These are phyloP conservation scores for Lactarius akahatsu DNA, from an alignment of 768 basidiomycete species.

Conservation along the genomic window DNA sequence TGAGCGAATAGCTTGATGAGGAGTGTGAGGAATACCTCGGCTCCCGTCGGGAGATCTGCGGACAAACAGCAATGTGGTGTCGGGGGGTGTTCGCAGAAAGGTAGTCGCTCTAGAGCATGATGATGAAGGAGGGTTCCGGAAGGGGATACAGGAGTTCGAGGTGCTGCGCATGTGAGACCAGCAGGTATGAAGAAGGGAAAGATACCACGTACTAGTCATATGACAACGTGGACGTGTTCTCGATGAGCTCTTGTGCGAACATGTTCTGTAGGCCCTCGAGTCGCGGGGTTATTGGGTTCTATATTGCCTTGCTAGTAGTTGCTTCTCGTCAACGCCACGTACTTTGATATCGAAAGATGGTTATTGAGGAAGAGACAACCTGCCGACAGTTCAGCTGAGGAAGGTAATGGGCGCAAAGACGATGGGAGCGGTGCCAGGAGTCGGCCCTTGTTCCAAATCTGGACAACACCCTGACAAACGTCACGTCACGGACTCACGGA, in stretches of 20 bases:
- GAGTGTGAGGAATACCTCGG: slow-evolving; percentile 44
- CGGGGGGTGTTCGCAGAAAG: slow-evolving; percentile 80
- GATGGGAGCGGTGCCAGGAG: background rate
- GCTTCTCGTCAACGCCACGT: slow-evolving; percentile 47
- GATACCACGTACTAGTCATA: slow-evolving; percentile 73
- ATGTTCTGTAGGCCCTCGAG: slow-evolving; percentile 51
- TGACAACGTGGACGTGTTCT: too few relatives aligned
- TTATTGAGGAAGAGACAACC: too few relatives aligned
- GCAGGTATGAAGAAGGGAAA: too few relatives aligned
- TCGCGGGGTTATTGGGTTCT: too few relatives aligned
- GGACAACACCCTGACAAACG: too few relatives aligned
- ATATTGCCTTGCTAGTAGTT: too few relatives aligned
- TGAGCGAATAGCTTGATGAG: slow-evolving; percentile 6
- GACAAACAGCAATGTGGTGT: slow-evolving; percentile 86
- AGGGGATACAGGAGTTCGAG: slow-evolving; percentile 82
- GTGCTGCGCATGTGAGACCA: slow-evolving; percentile 49
- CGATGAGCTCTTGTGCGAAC: slow-evolving; percentile 70
- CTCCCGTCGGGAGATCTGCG: slow-evolving; percentile 72
- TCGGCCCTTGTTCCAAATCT: too few relatives aligned
- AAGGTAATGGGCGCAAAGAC: too few relatives aligned
- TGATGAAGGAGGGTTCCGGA: slow-evolving; percentile 66
- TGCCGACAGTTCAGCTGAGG: too few relatives aligned
- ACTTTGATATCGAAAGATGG: too few relatives aligned
- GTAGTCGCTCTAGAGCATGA: slow-evolving; percentile 79
- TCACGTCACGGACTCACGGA: too few relatives aligned